These are phyloP conservation scores for Amaranthus cruentus DNA, from an alignment of 148 eudicot genomes.

Conservation along the genomic window DNA sequence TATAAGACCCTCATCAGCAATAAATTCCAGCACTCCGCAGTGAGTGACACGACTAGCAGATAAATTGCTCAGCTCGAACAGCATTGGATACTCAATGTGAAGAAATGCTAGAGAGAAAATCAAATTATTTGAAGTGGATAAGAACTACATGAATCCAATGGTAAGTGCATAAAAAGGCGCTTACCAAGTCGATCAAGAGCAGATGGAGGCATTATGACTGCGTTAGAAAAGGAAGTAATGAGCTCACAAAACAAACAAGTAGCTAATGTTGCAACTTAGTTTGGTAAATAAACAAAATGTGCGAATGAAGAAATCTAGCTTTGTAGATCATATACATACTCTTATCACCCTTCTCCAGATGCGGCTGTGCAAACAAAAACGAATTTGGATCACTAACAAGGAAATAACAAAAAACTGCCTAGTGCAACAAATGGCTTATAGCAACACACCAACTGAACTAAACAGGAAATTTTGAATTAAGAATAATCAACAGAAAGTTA, in stretches of 20 bases:
- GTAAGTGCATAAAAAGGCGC: neutral
- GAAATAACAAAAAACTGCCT: conserved; percentile 1
- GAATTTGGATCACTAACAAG: conserved; percentile 18
- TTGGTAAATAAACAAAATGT: conserved; percentile 5
- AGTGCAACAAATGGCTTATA: neutral
- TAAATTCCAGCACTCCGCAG: conserved; percentile 38
- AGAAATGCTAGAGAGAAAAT: conserved; percentile 21
- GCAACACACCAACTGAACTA: neutral
- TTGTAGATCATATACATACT: conserved; percentile 20
- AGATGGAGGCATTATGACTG: conserved; percentile 42
- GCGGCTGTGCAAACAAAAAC: conserved; percentile 26
- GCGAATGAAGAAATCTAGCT: conserved; percentile 4
- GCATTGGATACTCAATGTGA: conserved; percentile 40
- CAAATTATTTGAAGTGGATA: conserved; percentile 4
- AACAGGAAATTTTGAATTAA: neutral
- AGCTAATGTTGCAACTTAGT: neutral
- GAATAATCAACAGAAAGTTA: neutral
- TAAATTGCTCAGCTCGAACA: conserved; percentile 34
- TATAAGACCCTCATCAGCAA: conserved; percentile 35
- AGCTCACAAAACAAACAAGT: conserved; percentile 8
- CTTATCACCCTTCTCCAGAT: conserved; percentile 40
- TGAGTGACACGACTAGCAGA: conserved; percentile 32
- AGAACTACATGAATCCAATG: neutral
- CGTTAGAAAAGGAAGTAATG: conserved; percentile 10
- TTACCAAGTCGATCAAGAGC: conserved; percentile 41